Evolutionary conservation across 2,329 filamentous ascomycete genomes (phyloP), one percentile per base, ranked within the genome.

Genomic region (Aureobasidium pullulans): DNA sequence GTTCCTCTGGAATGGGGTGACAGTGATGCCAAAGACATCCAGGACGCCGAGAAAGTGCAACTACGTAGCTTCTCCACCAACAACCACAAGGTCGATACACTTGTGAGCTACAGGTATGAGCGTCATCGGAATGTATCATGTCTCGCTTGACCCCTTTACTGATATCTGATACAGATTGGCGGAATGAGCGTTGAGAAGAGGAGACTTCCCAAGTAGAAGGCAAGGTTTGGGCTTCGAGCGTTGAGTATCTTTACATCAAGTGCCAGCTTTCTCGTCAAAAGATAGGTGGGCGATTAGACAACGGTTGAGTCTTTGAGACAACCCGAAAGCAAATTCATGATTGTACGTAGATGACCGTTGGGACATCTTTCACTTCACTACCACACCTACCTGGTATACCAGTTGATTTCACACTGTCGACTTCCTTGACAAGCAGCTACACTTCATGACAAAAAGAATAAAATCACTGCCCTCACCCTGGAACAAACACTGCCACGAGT

Each of bases 1-100:
- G 94, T 99, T 13, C 94, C 94, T 4, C 87, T 99, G 61, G 94
- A 99, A 73, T 99, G 94, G 94, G 94, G 94, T 48, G 94, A 99
- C 76, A 96, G 90, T 66, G 94, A 97, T 73, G 92, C 93, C 58
- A 96, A 96, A 77, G 94, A 99, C 79, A 96, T 99, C 66, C 81
- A 86, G 71, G 89, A 94, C 67, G 93, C 90, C 43, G 94, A 99
- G 79, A 91, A 94, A 71, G 94, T 99, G 32, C 92, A 96, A 76
- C 77, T 99, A 70, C 83, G 94, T 62, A 96, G 93, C 65, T 99
- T 97, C 77, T 96, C 92, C 74, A 99, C 94, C 15, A 91, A 87
- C 65, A 96, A 87, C 68, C 94, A 99, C 73, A 84, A 89, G 28
- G 93, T 99, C 29, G 94, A 96, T 71, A 99, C 94, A 0, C 76